Evolutionary conservation across 179 eudicot species (phyloP), one percentile per base, ranked within the genome.

Genomic region (Vitellaria paradoxa): DNA sequence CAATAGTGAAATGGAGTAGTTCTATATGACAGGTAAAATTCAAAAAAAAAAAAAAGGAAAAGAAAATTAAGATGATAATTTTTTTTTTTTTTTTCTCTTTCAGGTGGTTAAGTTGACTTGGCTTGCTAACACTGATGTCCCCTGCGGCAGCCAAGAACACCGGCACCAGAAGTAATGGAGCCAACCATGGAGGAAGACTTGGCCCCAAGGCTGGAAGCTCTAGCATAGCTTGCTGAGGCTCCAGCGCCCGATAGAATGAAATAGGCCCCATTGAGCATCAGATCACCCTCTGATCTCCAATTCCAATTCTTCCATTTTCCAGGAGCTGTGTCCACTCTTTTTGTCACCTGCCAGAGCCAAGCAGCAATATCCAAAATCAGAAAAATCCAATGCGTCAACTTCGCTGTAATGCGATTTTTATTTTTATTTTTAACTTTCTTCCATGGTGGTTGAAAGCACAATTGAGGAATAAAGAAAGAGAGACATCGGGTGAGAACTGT

Each of bases 191-290:
- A 82, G 11, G 97, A 89, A 61, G 97, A 91, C 83, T 90, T 90
- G 59, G 97, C 98, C 42, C 93, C 89, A 57, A 93, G 78, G 84
- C 94, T 91, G 70, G 97, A 92, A 69, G 98, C 97, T 63, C 56
- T 65, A 9, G 69, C 15, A n/a, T n/a, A n/a, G n/a, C n/a, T n/a
- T n/a, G n/a, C n/a, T n/a, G n/a, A n/a, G n/a, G n/a, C n/a, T n/a
- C n/a, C n/a, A n/a, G n/a, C n/a, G n/a, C n/a, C n/a, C n/a, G n/a
- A n/a, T n/a, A n/a, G n/a, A n/a, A n/a, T n/a, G n/a, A n/a, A n/a
- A n/a, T n/a, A n/a, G n/a, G n/a, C n/a, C n/a, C n/a, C n/a, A n/a
- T n/a, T n/a, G n/a, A n/a, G n/a, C n/a, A n/a, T n/a, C n/a, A n/a
- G n/a, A n/a, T n/a, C n/a, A n/a, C n/a, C n/a, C n/a, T n/a, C n/a